These are phyloP conservation scores for Bonnemaisonia californica DNA, from an alignment of 31 red algal species.

Conservation along the genomic window DNA sequence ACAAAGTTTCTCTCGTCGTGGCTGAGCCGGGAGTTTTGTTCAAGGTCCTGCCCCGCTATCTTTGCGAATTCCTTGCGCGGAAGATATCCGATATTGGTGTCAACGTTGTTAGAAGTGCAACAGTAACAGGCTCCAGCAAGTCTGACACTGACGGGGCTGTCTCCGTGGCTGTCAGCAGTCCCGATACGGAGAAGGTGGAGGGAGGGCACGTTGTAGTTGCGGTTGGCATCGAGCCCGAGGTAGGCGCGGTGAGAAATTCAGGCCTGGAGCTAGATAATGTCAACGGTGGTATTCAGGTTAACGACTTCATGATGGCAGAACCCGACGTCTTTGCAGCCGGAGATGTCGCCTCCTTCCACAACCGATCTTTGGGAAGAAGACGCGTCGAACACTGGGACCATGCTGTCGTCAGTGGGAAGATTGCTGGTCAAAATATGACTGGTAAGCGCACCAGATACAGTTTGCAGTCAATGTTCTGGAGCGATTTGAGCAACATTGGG, in stretches of 20 bases:
- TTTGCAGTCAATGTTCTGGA: constrained; percentile 89
- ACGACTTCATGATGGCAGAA: constrained; percentile 83
- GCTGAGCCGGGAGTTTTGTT: constrained; percentile 77
- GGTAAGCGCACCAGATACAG: constrained; percentile 48
- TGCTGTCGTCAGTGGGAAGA: constrained; percentile 74
- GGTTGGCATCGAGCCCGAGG: constrained; percentile 69
- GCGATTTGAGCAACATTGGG: constrained; percentile 70
- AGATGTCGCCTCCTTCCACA: constrained; percentile 80
- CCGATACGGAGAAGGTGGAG: constrained; percentile 39
- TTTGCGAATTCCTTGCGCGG: constrained; percentile 64
- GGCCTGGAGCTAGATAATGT: constrained; percentile 69
- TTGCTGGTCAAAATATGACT: constrained; percentile 71
- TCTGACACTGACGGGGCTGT: background rate
- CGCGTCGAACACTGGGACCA: constrained; percentile 92
- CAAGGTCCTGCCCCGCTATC: constrained; percentile 69
- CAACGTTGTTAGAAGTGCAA: constrained; percentile 52
- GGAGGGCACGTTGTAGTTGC: constrained; percentile 64
- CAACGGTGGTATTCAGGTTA: constrained; percentile 72
- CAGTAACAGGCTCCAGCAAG: constrained; percentile 38
- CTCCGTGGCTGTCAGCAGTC: constrained; percentile 13
- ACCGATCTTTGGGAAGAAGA: constrained; percentile 64
- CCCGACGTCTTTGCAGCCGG: constrained; percentile 76
- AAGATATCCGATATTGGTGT: constrained; percentile 40
- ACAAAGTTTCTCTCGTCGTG: constrained; percentile 66
- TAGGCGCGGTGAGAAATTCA: constrained; percentile 42